Base-by-base conservation (phyloP, 495 filamentous ascomycete genomes). In the Jackrogersella minutella region DNA sequence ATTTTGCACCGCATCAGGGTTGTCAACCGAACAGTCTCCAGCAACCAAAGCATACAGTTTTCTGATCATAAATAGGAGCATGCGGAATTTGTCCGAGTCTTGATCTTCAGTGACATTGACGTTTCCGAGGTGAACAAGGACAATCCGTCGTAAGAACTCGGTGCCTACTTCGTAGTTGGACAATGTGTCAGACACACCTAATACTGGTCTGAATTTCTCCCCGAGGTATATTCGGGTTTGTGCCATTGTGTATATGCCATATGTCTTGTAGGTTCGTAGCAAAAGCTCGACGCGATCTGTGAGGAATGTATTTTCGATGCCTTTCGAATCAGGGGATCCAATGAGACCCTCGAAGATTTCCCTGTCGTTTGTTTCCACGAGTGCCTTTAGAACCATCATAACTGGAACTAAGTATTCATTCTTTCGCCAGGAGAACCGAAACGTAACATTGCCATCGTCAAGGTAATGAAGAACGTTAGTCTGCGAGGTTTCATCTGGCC, bases 361-460 rank as follows among this genome's bases (percentile, higher is more conserved):
- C 51, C 92, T 87, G 68, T 99, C 95, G 69, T 97, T 98, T 10
- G 95, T 98, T 76, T 99, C 93, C 16, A 93, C 85, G 41, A 99
- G 84, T 2, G 95, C 95, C 80, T 97, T 98, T 63, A 99, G 77
- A 11, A 97, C 86, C 95, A 99, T 97, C 85, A 97, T 88, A 61
- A 92, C 91, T 14, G 95, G 95, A 11, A 99, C 84, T 19, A 97
- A 84, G 73, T 90, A 99, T 78, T 98, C 95, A 65, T 92, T 92
- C 82, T 99, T 99, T 64, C 94, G 84, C 95, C 95, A 99, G 1
- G 94, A 97, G 78, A 99, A 98, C 36, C 95, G 86, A 81, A 99
- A 96, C 1, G 91, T 97, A 61, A 97, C 87, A 75, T 97, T 97
- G 64, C 95, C 95, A 76, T 98, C 94, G 62, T 83, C 90, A 44